Conservation (phyloP, 2,329 filamentous ascomycete species). For the Triangularia setosa region DNA sequence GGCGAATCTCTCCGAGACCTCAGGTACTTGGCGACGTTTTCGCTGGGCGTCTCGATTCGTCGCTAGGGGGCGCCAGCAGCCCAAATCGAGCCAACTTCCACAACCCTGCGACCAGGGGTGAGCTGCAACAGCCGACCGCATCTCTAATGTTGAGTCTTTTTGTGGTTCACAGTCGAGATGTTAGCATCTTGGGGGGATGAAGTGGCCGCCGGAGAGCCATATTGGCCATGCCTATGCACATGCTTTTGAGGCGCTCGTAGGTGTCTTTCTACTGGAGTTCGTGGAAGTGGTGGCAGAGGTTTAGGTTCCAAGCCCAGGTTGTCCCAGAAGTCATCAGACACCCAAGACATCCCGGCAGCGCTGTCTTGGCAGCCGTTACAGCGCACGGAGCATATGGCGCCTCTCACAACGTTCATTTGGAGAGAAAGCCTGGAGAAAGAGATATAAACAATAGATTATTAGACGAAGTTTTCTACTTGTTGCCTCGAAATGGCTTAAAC, state of each 20-base stretch:
- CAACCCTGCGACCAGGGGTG: background rate
- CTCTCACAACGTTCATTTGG: too few species aligned
- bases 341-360: background rate
- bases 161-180: background rate
- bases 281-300: background rate
- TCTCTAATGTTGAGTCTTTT: background rate
- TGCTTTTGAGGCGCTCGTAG: too few species aligned
- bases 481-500: background rate
- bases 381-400: background rate
- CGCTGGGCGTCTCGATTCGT: background rate
- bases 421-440: background rate
- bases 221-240: too few species aligned
- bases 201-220: too few species aligned
- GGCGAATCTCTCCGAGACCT: background rate
- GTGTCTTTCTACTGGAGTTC: too few species aligned
- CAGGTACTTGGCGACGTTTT: background rate
- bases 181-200: background rate
- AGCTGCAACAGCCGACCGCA: slow-evolving; percentile 3
- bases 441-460: background rate
- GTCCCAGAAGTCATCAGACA: background rate
- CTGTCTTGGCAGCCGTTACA: background rate
- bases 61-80: background rate
- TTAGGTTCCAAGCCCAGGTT: too few species aligned
- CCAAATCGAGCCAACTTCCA: background rate
- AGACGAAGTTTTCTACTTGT: background rate